phyloP scores from a whole-genome alignment of 2,329 filamentous ascomycete genomes.

The Sporothrix globosa region DNA sequence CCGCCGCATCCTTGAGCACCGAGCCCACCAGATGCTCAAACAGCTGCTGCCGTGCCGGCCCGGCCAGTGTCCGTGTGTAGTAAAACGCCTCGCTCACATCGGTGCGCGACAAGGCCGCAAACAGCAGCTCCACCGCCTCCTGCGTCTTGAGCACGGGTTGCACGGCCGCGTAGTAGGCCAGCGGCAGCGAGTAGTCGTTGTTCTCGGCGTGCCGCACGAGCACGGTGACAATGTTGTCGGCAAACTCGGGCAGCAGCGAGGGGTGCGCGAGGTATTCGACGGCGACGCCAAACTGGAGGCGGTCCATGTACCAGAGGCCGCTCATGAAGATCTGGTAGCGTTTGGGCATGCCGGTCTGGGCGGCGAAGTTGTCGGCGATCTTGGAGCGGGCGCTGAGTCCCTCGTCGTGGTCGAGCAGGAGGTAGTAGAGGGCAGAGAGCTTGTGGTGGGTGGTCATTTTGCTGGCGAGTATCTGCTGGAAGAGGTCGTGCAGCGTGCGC shows the following conservation, averaged over 20 bases:
- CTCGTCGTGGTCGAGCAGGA: slow-evolving; percentile 73
- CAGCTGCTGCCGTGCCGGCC: slow-evolving; percentile 63
- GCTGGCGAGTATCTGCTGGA: slow-evolving; percentile 68
- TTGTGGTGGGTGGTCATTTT: slow-evolving; percentile 73
- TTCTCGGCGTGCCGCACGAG: slow-evolving; percentile 65
- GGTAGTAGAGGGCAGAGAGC: slow-evolving; percentile 80
- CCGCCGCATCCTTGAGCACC: slow-evolving; percentile 53
- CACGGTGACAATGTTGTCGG: slow-evolving; percentile 76
- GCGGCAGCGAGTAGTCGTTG: slow-evolving; percentile 65
- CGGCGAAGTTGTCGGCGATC: slow-evolving; percentile 61
- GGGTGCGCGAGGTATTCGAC: slow-evolving; percentile 79
- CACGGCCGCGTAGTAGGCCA: slow-evolving; percentile 78
- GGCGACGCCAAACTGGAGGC: slow-evolving; percentile 69
- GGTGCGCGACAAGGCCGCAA: slow-evolving; percentile 68
- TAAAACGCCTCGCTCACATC: slow-evolving; percentile 74
- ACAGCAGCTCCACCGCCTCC: slow-evolving; percentile 66
- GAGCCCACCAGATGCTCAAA: slow-evolving; percentile 67
- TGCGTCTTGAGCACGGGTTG: slow-evolving; percentile 70
- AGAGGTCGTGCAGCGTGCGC: slow-evolving; percentile 67
- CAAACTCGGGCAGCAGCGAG: slow-evolving; percentile 76
- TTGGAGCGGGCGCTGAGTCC: slow-evolving; percentile 54
- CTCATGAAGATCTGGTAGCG: slow-evolving; percentile 81
- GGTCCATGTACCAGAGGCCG: slow-evolving; percentile 80
- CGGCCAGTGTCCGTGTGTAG: slow-evolving; percentile 69
- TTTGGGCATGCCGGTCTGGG: slow-evolving; percentile 66